Evolutionary conservation across 2,329 filamentous ascomycete genomes (phyloP), one percentile per base, ranked within the genome.

Genomic region (Colletotrichum lentis): DNA sequence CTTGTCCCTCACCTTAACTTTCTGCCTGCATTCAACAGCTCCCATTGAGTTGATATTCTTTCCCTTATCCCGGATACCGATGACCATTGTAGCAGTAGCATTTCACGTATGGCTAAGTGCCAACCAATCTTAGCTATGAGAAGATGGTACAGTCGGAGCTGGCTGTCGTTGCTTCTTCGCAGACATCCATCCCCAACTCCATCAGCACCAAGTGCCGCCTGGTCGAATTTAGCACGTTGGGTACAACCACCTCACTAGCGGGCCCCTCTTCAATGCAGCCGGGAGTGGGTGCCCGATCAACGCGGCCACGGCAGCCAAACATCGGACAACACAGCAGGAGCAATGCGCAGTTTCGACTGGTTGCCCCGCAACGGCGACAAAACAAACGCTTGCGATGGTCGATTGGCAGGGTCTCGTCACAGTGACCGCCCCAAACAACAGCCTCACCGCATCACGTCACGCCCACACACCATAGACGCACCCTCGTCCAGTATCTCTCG

Each of bases 311-410:
- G 64, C 20, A 62, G 63, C 53, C 39, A 56, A 67, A 67, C 22
- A 58, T 47, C 53, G 54, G 44, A 47, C 50, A 37, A 37, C 16
- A 47, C 18, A 37, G 52, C 60, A 58, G 39, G 35, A 39, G 46
- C 27, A 35, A 8, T 35, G 46, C 57, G 44, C 35, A 31, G 12
- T 44, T 43, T 53, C 22, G 18, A 31, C 14, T 35, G 27, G 66
- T 69, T 69, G 66, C 66, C 44, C 66, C 62, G 66, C 66, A 69
- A 69, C 66, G 27, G 10, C 4, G 27, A 18, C 55, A 69, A 67
- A 69, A 69, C 37, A 69, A 67, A 57, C 50, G 49, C 16, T 39
- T 20, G 20, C 27, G 4, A 61, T 46, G 20, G 18, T 57, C 64
- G 46, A 64, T 24, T 46, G 61, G 53, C 54, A 64, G 62, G 62